These are phyloP conservation scores for Colletotrichum simmondsii DNA, from an alignment of 2,329 filamentous ascomycete species.

Conservation along the genomic window DNA sequence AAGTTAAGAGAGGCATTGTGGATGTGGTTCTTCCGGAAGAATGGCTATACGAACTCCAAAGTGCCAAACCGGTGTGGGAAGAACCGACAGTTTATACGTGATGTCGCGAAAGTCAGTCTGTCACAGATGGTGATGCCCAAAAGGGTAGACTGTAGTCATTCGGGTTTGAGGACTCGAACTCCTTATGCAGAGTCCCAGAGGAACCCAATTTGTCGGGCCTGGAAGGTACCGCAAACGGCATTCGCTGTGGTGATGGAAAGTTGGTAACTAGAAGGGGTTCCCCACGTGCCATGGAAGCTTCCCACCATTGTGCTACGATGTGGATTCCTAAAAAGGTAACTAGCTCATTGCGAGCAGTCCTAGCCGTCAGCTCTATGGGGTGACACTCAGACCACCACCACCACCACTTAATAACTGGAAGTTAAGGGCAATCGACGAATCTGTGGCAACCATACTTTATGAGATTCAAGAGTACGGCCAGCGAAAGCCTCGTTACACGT, in stretches of 20 bases:
- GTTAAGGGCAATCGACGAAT: not conserved
- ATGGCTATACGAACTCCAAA: not conserved
- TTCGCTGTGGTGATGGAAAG: not conserved
- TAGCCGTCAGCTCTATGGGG: not conserved
- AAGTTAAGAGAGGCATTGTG: not conserved
- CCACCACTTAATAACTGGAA: not conserved
- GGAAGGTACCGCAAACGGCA: not conserved
- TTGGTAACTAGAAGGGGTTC: not conserved
- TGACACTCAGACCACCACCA: not conserved
- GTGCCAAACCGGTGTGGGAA: not conserved
- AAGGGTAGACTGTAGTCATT: not conserved
- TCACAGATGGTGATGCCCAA: not conserved
- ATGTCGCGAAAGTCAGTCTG: not conserved
- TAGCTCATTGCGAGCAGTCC: not conserved
- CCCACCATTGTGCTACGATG: not conserved
- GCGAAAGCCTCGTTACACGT: not conserved
- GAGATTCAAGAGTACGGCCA: not conserved
- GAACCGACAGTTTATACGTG: not conserved
- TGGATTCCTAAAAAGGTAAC: not conserved
- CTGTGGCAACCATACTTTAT: not conserved
- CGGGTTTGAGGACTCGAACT: not conserved
- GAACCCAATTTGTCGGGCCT: not conserved
- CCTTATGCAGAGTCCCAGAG: not conserved
- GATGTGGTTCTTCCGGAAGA: not conserved
- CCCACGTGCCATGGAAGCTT: not conserved